Evolutionary conservation across 2,329 filamentous ascomycete species (phyloP).

Genomic region (Alternaria solani): DNA sequence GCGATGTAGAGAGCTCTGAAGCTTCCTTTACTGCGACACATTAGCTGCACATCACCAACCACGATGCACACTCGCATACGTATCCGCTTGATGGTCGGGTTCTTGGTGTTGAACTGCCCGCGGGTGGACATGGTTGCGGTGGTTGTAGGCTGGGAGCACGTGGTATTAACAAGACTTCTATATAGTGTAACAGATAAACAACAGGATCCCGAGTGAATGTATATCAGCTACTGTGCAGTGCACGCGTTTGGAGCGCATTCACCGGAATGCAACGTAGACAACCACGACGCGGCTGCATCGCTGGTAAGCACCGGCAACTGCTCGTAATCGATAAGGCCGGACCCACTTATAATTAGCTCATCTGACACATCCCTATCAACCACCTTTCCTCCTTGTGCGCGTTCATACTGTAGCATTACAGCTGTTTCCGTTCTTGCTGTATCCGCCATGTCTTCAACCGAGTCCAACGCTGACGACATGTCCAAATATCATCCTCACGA

Average conservation of each 20-base stretch:
- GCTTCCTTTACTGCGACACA: conserved; percentile 79
- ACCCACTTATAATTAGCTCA: background rate
- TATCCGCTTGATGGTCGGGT: conserved; percentile 85
- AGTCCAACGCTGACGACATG: background rate
- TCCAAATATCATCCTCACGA: conserved; percentile 5
- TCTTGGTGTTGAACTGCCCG: conserved; percentile 72
- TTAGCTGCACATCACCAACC: conserved; percentile 25
- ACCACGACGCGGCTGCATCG: conserved; percentile 5
- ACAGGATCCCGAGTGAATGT: background rate
- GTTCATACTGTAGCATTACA: background rate
- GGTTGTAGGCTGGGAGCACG: background rate
- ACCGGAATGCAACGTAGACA: conserved; percentile 17
- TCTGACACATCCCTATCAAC: background rate
- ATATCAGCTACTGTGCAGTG: background rate
- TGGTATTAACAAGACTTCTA: background rate
- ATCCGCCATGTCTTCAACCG: background rate
- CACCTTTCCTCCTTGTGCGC: background rate
- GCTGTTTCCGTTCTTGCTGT: background rate
- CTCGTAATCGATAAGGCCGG: conserved; percentile 11
- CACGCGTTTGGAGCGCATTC: conserved; percentile 3
- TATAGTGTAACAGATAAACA: background rate
- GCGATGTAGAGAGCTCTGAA: conserved; percentile 79
- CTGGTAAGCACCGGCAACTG: conserved; percentile 12
- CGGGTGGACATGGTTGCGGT: conserved; percentile 49
- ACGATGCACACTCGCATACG: conserved; percentile 59